A percentile compares a stretch with the other conserved stretches of the same genome.
Conservation (phyloP, 768 basidiomycete genomes). For the Hemileccinum impolitum region DNA sequence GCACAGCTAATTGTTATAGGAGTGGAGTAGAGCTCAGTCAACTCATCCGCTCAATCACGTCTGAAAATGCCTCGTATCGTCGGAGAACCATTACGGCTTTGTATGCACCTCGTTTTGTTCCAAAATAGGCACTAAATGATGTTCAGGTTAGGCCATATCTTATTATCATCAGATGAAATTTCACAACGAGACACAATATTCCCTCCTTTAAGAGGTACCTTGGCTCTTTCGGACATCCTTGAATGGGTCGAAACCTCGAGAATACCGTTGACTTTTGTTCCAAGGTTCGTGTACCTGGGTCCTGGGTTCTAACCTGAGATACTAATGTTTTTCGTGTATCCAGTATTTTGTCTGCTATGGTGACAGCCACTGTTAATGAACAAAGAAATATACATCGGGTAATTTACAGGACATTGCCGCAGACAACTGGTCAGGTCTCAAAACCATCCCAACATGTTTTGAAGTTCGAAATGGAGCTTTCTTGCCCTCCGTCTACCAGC, state of each 20-base stretch:
- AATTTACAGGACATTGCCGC: conserved; percentile 40
- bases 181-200: conserved; percentile 37
- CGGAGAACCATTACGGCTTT: conserved; percentile 36
- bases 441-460: conserved; percentile 25
- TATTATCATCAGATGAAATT: conserved; percentile 41
- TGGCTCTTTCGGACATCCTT: conserved; percentile 40
- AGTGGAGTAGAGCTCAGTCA: conserved; percentile 12
- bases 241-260: conserved; percentile 41
- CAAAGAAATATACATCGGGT: conserved; percentile 45
- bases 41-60: conserved; percentile 6
- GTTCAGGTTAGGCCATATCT: conserved; percentile 56
- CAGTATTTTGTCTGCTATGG: conserved; percentile 40
- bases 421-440: conserved; percentile 4
- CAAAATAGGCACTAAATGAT: conserved; percentile 4
- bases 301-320: neutral
- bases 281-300: conserved; percentile 39
- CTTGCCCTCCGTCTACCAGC: neutral
- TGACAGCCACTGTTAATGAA: conserved; percentile 27
- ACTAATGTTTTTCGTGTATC: neutral
- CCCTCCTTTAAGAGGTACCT: conserved; percentile 46
- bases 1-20: conserved; percentile 17
- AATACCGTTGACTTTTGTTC: conserved; percentile 42
- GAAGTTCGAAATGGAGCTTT: conserved; percentile 40
- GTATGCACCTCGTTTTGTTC: conserved; percentile 24
- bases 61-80: conserved; percentile 1